phyloP scores from a whole-genome alignment of 1,284 basidiomycete genomes.

The Ceratobasidium sp. region DNA sequence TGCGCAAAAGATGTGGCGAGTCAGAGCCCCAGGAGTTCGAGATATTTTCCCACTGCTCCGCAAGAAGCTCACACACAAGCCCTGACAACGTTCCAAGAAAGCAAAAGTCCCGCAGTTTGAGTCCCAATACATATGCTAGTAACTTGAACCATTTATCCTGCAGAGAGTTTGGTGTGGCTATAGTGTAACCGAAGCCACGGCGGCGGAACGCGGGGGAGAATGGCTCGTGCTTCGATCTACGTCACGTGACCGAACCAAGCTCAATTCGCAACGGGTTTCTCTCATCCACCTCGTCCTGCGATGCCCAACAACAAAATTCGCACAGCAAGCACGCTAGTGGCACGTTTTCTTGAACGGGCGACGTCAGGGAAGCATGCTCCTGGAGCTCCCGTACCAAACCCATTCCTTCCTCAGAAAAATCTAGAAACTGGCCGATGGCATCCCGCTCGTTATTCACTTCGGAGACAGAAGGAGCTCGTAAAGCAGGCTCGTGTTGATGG shows the following conservation, averaged over 20 bases:
- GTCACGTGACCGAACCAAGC: slow-evolving; percentile 32
- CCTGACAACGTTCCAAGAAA: too few relatives aligned
- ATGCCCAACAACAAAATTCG: slow-evolving; percentile 42
- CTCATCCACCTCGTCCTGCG: not conserved
- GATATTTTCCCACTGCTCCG: too few relatives aligned
- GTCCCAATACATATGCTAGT: too few relatives aligned
- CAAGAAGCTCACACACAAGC: too few relatives aligned
- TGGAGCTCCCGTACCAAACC: slow-evolving; percentile 61
- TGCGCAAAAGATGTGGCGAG: too few relatives aligned
- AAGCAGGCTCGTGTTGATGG: slow-evolving; percentile 72
- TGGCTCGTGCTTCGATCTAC: too few relatives aligned
- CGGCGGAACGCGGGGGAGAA: too few relatives aligned
- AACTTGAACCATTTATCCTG: not conserved
- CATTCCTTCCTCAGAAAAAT: slow-evolving; percentile 75
- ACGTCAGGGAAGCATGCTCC: not conserved
- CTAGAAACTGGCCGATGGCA: slow-evolving; percentile 74
- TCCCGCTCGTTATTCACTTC: slow-evolving; percentile 75
- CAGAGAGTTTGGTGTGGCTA: not conserved
- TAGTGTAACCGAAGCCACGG: not conserved
- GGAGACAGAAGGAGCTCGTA: slow-evolving; percentile 80
- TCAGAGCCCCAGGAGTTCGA: too few relatives aligned
- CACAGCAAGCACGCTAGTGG: slow-evolving; percentile 28
- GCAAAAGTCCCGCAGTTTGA: too few relatives aligned
- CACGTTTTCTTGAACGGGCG: slow-evolving; percentile 35
- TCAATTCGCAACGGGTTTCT: not conserved